Conservation (phyloP, 768 basidiomycete genomes). For the Serendipita vermifera region DNA sequence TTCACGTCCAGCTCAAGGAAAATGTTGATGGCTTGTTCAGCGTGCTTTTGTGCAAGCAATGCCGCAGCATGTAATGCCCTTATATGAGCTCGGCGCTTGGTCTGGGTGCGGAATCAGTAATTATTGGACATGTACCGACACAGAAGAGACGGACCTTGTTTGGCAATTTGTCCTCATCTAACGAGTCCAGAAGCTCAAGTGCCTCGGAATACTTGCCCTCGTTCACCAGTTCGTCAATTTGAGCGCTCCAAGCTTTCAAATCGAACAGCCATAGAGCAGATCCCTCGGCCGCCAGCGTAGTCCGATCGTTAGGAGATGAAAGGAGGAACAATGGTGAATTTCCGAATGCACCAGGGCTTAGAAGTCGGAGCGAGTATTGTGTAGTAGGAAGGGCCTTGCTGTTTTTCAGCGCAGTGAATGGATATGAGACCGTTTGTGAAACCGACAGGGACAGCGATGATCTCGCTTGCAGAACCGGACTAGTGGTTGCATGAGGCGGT, state of each 20-base stretch:
- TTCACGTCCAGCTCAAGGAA: slow-evolving; percentile 84
- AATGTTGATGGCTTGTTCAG: slow-evolving; percentile 67
- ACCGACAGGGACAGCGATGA: slow-evolving; percentile 53
- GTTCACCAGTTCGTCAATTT: slow-evolving; percentile 71
- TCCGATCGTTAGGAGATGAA: slow-evolving; percentile 63
- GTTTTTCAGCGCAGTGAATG: slow-evolving; percentile 30
- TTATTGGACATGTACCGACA: not conserved
- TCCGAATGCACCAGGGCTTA: slow-evolving; percentile 41
- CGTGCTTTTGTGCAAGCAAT: slow-evolving; percentile 55
- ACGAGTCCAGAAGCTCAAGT: slow-evolving; percentile 56
- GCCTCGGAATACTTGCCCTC: slow-evolving; percentile 63
- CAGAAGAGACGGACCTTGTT: slow-evolving; percentile 42
- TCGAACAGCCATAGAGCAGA: slow-evolving; percentile 63
- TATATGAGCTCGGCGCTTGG: slow-evolving; percentile 43
- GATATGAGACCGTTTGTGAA: slow-evolving; percentile 52
- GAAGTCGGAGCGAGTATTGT: slow-evolving; percentile 43
- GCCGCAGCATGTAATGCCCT: slow-evolving; percentile 67
- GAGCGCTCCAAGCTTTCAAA: slow-evolving; percentile 63
- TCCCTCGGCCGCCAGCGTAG: slow-evolving; percentile 52
- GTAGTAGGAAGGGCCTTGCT: slow-evolving; percentile 13
- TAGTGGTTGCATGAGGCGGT: slow-evolving; percentile 33
- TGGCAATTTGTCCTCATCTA: slow-evolving; percentile 44
- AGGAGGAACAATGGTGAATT: slow-evolving; percentile 48
- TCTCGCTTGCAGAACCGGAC: slow-evolving; percentile 53
- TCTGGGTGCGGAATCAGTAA: slow-evolving; percentile 25